phyloP scores from a whole-genome alignment of 148 eudicot genomes.

The Drosera capensis region DNA sequence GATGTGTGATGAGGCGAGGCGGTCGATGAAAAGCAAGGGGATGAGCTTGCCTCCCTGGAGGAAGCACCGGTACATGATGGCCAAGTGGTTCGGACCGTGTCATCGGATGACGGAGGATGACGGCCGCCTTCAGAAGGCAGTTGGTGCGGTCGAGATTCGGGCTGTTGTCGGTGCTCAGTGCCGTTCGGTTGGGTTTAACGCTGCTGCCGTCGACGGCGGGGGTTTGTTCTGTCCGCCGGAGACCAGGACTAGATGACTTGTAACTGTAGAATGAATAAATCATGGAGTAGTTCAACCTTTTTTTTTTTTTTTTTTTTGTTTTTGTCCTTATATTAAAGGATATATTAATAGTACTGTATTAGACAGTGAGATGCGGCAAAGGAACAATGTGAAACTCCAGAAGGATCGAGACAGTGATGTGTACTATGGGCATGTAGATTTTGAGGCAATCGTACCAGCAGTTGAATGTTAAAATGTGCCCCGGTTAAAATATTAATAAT shows the following conservation, averaged over 20 bases:
- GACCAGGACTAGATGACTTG: constrained; percentile 31
- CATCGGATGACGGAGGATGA: constrained; percentile 28
- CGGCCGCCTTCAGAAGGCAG: constrained; percentile 4
- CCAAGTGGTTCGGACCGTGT: constrained; percentile 79
- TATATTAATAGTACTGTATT: too few relatives aligned
- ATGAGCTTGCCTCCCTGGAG: constrained; percentile 79
- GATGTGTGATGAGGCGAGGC: constrained; percentile 42
- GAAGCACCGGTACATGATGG: constrained; percentile 67
- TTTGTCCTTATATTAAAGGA: too few relatives aligned
- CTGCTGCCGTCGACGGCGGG: constrained; percentile 8
- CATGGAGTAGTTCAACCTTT: too few relatives aligned
- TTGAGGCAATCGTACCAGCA: too few relatives aligned
- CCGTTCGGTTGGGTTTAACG: constrained; percentile 32
- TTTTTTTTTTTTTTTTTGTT: too few relatives aligned
- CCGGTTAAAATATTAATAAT: too few relatives aligned
- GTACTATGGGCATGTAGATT: too few relatives aligned
- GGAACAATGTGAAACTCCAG: too few relatives aligned
- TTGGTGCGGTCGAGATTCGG: not conserved
- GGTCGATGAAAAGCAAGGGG: constrained; percentile 56
- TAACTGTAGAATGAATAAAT: too few relatives aligned
- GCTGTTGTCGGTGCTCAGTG: constrained; percentile 13
- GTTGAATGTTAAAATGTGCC: too few relatives aligned
- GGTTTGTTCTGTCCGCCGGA: constrained; percentile 23
- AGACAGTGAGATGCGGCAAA: too few relatives aligned
- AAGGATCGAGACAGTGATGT: too few relatives aligned